Conservation (phyloP, 495 filamentous ascomycete genomes). For the Hyaloscypha hepaticicola region DNA sequence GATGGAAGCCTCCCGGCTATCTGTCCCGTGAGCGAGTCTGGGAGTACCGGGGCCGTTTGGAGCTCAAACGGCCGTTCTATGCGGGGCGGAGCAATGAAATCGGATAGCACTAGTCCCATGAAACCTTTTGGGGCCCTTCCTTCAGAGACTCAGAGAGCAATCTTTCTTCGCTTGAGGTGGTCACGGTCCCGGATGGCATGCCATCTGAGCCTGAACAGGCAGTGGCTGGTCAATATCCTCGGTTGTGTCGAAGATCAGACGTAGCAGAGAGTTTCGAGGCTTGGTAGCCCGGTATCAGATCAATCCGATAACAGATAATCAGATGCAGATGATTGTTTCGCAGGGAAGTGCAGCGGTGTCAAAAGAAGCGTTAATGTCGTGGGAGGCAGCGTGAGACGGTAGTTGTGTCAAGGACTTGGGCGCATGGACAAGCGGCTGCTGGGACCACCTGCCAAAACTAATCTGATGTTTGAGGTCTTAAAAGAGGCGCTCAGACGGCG, state of each 20-base stretch:
- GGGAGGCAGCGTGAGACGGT: slow-evolving; percentile 23
- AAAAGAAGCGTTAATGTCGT: slow-evolving; percentile 18
- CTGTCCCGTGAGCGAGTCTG: not conserved
- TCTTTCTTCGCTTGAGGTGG: slow-evolving; percentile 10
- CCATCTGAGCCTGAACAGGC: slow-evolving; percentile 27
- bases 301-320: slow-evolving; percentile 25
- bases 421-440: slow-evolving; percentile 24
- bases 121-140: slow-evolving; percentile 23
- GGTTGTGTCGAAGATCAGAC: slow-evolving; percentile 27
- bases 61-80: slow-evolving; percentile 18
- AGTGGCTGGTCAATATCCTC: slow-evolving; percentile 1
- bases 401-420: slow-evolving; percentile 16
- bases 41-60: slow-evolving; percentile 9
- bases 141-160: slow-evolving; percentile 4
- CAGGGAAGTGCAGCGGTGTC: slow-evolving; percentile 20
- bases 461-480: slow-evolving; percentile 20
- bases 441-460: slow-evolving; percentile 10
- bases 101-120: slow-evolving; percentile 26
- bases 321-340: slow-evolving; percentile 21
- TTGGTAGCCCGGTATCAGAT: slow-evolving; percentile 24
- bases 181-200: slow-evolving; percentile 22
- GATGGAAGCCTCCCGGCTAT: not conserved
- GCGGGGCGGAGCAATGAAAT: slow-evolving; percentile 21
- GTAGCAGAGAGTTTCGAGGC: slow-evolving; percentile 33
- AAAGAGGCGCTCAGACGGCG: not conserved